phyloP scores from a whole-genome alignment of 345 rosid species.

The Theobroma cacao region DNA sequence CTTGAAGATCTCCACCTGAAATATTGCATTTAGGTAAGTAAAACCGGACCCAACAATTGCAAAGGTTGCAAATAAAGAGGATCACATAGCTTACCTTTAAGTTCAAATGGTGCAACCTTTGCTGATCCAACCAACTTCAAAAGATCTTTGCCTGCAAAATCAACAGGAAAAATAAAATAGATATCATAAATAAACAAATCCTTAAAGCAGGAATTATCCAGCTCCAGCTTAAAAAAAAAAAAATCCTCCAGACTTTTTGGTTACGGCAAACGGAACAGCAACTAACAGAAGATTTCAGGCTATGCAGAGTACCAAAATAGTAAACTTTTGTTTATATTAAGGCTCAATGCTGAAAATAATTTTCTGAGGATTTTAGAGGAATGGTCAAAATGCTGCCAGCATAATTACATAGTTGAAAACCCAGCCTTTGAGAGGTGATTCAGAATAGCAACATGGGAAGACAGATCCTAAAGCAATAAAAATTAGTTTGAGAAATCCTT shows the following conservation, averaged over 20 bases:
- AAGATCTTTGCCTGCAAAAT: constrained; percentile 25
- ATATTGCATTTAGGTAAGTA: neutral
- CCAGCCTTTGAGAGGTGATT: neutral
- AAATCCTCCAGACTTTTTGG: neutral
- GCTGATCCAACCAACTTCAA: constrained; percentile 11
- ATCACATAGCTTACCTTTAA: constrained; percentile 19
- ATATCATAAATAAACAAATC: neutral
- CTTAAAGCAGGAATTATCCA: neutral
- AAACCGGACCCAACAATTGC: neutral
- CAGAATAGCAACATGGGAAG: neutral
- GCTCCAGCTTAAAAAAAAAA: neutral
- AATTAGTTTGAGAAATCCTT: neutral
- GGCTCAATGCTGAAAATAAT: neutral
- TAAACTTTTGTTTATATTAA: neutral
- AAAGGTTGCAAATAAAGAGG: neutral
- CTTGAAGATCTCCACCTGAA: constrained; percentile 27
- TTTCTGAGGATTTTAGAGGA: neutral
- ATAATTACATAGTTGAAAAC: neutral
- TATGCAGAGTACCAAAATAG: neutral
- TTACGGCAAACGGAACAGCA: neutral
- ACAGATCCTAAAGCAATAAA: neutral
- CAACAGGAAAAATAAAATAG: neutral
- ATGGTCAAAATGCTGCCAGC: neutral
- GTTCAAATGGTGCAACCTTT: constrained; percentile 19
- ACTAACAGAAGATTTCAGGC: neutral